A percentile compares a stretch with the other conserved stretches of the same genome.
These are phyloP conservation scores for Clarireedia monteithiana DNA, from an alignment of 2,329 filamentous ascomycete species.

Conservation along the genomic window DNA sequence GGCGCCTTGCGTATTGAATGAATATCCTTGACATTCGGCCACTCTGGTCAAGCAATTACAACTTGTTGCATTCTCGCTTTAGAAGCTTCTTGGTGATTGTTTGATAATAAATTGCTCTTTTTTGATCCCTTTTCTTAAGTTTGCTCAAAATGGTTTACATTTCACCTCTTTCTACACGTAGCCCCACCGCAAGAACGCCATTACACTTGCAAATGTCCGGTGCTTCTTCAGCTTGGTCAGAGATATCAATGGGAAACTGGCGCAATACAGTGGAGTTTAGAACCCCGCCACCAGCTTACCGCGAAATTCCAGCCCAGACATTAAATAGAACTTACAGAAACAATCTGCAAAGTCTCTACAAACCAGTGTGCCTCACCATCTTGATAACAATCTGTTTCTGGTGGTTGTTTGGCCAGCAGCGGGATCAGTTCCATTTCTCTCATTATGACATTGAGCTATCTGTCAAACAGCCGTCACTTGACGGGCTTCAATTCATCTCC, in stretches of 20 bases:
- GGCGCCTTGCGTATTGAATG: neutral
- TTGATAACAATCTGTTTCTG: constrained; percentile 24
- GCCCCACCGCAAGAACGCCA: constrained; percentile 4
- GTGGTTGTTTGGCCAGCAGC: constrained; percentile 6
- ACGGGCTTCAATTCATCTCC: constrained; percentile 19
- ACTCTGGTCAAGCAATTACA: neutral
- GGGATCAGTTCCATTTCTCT: neutral
- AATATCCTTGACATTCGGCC: neutral
- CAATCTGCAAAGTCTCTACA: neutral
- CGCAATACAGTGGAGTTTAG: constrained; percentile 7
- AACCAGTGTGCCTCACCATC: constrained; percentile 17
- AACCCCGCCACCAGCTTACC: constrained; percentile 3
- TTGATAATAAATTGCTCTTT: neutral
- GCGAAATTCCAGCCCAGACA: neutral
- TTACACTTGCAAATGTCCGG: constrained; percentile 6
- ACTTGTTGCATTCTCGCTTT: neutral
- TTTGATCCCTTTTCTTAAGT: constrained; percentile 3
- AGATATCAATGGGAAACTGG: constrained; percentile 16
- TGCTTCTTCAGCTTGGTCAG: constrained; percentile 15
- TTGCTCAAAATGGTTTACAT: constrained; percentile 12
- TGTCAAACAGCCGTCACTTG: constrained; percentile 1
- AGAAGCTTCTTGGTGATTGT: neutral
- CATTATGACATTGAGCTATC: neutral
- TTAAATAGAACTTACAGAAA: neutral
- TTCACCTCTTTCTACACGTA: constrained; percentile 12